Base-by-base conservation (phyloP, 1,139 yeast genomes). In the Hansenula lynferdii region DNA sequence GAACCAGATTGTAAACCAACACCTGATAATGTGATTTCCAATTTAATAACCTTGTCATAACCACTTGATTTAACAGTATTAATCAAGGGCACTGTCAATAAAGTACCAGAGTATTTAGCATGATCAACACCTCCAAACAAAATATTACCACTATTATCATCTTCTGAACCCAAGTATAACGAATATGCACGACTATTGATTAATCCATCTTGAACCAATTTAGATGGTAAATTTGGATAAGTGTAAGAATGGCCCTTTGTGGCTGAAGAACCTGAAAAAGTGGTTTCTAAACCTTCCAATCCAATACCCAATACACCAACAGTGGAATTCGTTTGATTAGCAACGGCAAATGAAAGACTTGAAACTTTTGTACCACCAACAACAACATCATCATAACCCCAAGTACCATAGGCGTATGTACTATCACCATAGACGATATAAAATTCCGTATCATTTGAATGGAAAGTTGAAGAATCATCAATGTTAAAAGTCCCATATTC, bases 251-350 rank as follows among this genome's bases (percentile, higher is more conserved):
- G 18, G 5, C 42, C 16, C 5, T 17, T n/a, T 1, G 43, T 14
- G 2, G 38, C 34, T 11, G 43, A 37, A 15, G 42, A 14, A n/a
- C 65, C 57, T 4, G 62, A 51, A 40, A 56, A 58, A 1, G 71
- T 67, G 4, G 73, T 65, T 53, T 79, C 84, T 41, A 74, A 58
- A 1, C 72, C 77, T 8, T 70, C 62, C 24, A 77, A 68, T 8
- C 85, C 85, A 46, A 81, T 73, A 34, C 87, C 89, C 34, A 80
- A 62, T 25, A 81, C 83, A 43, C 84, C 83, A 45, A 70, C 69
- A 5, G 70, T 55, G 15, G 81, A 72, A 49, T 74, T 72, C 2
- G 84, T 62, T 34, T 61, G 57, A 48, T 70, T 71, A 18, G 83
- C 85, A 21, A 79, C 75, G 2, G 86, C 90, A 54, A 81, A 73